Evolutionary conservation across 2,329 filamentous ascomycete species (phyloP).

Genomic region (Calonectria multiphialidica): DNA sequence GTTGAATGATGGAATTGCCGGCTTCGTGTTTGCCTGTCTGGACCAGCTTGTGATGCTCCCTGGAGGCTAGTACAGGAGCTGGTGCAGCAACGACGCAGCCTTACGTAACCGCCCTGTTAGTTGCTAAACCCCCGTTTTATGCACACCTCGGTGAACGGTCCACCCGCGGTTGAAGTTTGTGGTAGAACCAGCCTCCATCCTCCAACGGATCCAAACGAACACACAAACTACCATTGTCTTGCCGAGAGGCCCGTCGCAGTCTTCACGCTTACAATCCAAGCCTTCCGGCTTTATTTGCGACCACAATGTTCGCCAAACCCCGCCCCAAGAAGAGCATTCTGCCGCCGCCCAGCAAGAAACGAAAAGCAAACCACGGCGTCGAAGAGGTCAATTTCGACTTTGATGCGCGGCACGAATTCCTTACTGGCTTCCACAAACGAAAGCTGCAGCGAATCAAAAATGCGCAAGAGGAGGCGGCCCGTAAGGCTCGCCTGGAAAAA

Average conservation of each 20-base stretch:
- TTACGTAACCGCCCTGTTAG: slow-evolving; percentile 46
- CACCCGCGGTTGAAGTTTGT: slow-evolving; percentile 37
- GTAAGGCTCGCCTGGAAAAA: slow-evolving; percentile 82
- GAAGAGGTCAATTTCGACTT: slow-evolving; percentile 91
- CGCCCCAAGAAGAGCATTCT: slow-evolving; percentile 69
- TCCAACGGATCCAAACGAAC: not conserved
- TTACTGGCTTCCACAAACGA: slow-evolving; percentile 97
- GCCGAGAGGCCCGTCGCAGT: too few relatives aligned
- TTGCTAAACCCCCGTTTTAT: slow-evolving; percentile 33
- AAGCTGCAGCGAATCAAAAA: slow-evolving; percentile 87
- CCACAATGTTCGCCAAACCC: slow-evolving; percentile 66
- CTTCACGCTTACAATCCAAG: not conserved
- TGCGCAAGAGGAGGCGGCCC: slow-evolving; percentile 84
- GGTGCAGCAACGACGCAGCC: slow-evolving; percentile 32
- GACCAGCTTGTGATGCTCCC: slow-evolving; percentile 38
- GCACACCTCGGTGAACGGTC: slow-evolving; percentile 43
- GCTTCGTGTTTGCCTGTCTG: slow-evolving; percentile 42
- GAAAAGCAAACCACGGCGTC: slow-evolving; percentile 70
- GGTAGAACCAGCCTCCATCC: slow-evolving; percentile 26
- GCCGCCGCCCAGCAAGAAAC: slow-evolving; percentile 73
- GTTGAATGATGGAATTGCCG: slow-evolving; percentile 40
- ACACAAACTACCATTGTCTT: not conserved
- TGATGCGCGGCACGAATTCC: slow-evolving; percentile 83
- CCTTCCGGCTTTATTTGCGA: not conserved
- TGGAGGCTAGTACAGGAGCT: slow-evolving; percentile 38